Conservation (phyloP, 1,284 basidiomycete genomes). For the Pisolithus thermaeus region DNA sequence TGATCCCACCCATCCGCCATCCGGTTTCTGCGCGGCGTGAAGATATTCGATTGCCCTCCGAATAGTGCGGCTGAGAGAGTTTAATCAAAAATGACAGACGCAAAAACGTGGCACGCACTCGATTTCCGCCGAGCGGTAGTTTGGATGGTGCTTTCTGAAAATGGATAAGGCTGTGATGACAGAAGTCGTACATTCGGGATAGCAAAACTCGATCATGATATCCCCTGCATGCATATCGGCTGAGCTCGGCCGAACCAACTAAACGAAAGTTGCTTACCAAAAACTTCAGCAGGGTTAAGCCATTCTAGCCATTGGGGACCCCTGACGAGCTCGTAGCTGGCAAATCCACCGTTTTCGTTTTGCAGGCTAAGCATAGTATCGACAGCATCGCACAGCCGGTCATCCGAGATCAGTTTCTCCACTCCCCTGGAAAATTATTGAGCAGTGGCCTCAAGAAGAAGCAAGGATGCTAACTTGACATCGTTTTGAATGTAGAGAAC, state of each 20-base stretch:
- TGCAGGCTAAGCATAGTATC: slow-evolving; percentile 88
- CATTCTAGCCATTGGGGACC: slow-evolving; percentile 77
- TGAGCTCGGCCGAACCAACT: neutral
- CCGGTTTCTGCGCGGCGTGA: slow-evolving; percentile 72
- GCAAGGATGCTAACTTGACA: slow-evolving; percentile 53
- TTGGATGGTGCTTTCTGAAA: slow-evolving; percentile 76
- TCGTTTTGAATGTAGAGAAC: slow-evolving; percentile 85
- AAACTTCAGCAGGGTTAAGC: slow-evolving; percentile 91
- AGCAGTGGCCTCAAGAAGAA: slow-evolving; percentile 1
- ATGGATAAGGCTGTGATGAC: slow-evolving; percentile 82
- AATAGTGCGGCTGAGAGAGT: slow-evolving; percentile 46
- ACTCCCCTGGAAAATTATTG: slow-evolving; percentile 46
- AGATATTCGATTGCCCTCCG: slow-evolving; percentile 75
- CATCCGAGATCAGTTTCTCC: slow-evolving; percentile 68
- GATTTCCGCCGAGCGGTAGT: slow-evolving; percentile 80
- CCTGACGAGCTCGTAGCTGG: slow-evolving; percentile 89
- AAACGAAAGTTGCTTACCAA: slow-evolving; percentile 47
- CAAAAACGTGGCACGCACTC: slow-evolving; percentile 42
- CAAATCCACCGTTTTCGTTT: slow-evolving; percentile 87
- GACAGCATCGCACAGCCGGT: slow-evolving; percentile 80
- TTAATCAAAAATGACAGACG: neutral
- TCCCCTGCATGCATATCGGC: slow-evolving; percentile 47
- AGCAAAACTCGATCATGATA: slow-evolving; percentile 92
- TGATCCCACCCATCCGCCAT: slow-evolving; percentile 95
- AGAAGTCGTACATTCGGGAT: slow-evolving; percentile 96